Conservation (phyloP, 2,329 filamentous ascomycete species). For the Aschersonia sp. region DNA sequence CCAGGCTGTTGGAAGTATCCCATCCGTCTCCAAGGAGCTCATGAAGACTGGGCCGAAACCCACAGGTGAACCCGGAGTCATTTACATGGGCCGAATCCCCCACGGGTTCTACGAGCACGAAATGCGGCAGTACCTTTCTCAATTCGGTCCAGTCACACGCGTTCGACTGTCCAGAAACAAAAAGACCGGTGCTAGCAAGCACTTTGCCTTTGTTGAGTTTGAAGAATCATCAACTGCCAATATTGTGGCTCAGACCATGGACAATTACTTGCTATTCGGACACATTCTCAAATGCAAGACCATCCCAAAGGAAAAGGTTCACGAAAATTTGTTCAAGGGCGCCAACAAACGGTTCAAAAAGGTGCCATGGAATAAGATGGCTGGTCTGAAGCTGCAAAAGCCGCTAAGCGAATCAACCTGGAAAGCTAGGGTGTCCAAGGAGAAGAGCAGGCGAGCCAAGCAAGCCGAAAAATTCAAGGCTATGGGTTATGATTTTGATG, state of each 20-base stretch:
- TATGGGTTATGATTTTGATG: conserved; percentile 72
- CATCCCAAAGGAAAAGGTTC: conserved; percentile 62
- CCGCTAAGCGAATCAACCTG: conserved; percentile 64
- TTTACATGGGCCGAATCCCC: conserved; percentile 84
- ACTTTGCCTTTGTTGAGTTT: conserved; percentile 94
- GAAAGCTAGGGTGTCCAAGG: conserved; percentile 59
- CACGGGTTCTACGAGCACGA: conserved; percentile 95
- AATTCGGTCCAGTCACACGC: conserved; percentile 72
- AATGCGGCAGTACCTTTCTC: conserved; percentile 84
- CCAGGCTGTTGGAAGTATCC: conserved; percentile 36
- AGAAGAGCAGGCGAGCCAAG: conserved; percentile 53
- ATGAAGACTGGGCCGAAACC: conserved; percentile 25
- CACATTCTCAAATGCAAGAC: conserved; percentile 83
- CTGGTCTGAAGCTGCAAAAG: conserved; percentile 58
- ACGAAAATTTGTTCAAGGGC: conserved; percentile 75
- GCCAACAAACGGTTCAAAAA: conserved; percentile 82
- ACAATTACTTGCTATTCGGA: conserved; percentile 91
- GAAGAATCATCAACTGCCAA: conserved; percentile 61
- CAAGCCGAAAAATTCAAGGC: conserved; percentile 65
- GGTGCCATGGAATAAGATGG: conserved; percentile 78
- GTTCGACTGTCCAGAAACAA: conserved; percentile 84
- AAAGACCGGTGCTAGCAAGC: conserved; percentile 80
- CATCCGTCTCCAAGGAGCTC: conserved; percentile 29
- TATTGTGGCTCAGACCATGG: conserved; percentile 90
- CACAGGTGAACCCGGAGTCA: conserved; percentile 53